Evolutionary conservation across 768 basidiomycete genomes (phyloP), one percentile per base, ranked within the genome.

Genomic region (Termitomyces sp.): DNA sequence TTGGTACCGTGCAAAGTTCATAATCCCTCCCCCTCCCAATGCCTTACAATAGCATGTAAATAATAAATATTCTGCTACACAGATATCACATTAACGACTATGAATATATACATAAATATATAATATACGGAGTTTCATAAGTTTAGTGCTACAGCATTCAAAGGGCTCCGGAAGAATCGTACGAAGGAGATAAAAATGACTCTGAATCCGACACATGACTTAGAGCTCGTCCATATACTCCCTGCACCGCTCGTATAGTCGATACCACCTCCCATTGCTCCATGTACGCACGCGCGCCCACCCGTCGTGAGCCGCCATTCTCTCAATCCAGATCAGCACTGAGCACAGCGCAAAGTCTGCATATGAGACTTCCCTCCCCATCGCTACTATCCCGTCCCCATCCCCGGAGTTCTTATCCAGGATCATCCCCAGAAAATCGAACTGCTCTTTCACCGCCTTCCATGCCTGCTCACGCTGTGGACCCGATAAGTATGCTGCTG

Each of bases 341-440:
- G 90, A 83, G 65, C 88, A 89, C 22, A 92, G 72, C 5, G 87
- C 84, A 68, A 91, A 91, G 65, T 91, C 90, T 2, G 87, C 88
- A 65, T 90, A 90, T 11, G 83, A 84, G 54, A 90, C 78, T 20
- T 88, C 85, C 39, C 79, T 75, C 4, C 89, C 90, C 80, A 85
- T 85, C 16, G 75, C 84, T 38, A 90, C 86, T 11, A 83, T 74
- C 2, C 86, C 86, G 63, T 88, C 85, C 4, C 85, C 83, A 57
- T 89, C 87, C 3, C 79, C 79, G 7, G 71, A 64, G 63, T 90
- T 90, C 73, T 88, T 90, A 67, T 89, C 86, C n/a, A 91, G 74
- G 4, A 90, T 78, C 59, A 73, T 71, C 7, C 88, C 84, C 33
- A 91, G 73, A 61, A 87, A 85, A 50, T 87, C 76, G 62, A 91